Evolutionary conservation across 495 filamentous ascomycete genomes (phyloP), one percentile per base, ranked within the genome.

Genomic region (Penicillium nucicola): DNA sequence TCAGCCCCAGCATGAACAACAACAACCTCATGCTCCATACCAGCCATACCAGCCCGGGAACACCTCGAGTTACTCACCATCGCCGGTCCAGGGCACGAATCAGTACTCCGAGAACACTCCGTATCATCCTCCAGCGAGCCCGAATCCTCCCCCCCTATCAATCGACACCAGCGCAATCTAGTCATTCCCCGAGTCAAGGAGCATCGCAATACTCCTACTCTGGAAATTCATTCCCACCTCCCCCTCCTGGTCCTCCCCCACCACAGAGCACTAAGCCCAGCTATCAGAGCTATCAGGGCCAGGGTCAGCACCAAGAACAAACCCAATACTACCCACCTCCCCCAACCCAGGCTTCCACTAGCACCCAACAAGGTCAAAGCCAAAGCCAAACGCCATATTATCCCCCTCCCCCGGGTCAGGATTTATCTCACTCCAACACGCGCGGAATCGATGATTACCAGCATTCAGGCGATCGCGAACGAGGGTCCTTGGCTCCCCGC

Each of bases 221-320:
- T 25, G 68, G 68, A 66, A 45, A 77, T 52, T 62, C 77, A 37
- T 54, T 70, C 78, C 66, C 72, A 53, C 61, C 71, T 56, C 66
- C 81, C 58, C 58, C 72, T 65, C 50, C 67, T 53, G 65, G 77
- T 48, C 40, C 59, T 32, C 56, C 59, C 18, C 56, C 61, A 7
- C 68, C 61, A 30, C 58, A 62, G 25, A 57, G 50, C 2, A 70
- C 48, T 64, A 64, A 56, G 53, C 65, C 19, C 57, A 64, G 39
- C 44, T 42, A 51, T 25, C 45, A 34, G 1, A 38, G 33, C 22
- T 40, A 55, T 2, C 50, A 53, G 17, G 18, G 19, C 62, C 55
- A 56, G 42, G 22, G 19, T 63, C 46, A 40, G 30, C 17, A 44
- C 30, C 52, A 60, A 23, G 33, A 32, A 11, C 57, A 64, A 40